phyloP scores from a whole-genome alignment of 2,329 filamentous ascomycete genomes.

The Calonectria hawksworthii region DNA sequence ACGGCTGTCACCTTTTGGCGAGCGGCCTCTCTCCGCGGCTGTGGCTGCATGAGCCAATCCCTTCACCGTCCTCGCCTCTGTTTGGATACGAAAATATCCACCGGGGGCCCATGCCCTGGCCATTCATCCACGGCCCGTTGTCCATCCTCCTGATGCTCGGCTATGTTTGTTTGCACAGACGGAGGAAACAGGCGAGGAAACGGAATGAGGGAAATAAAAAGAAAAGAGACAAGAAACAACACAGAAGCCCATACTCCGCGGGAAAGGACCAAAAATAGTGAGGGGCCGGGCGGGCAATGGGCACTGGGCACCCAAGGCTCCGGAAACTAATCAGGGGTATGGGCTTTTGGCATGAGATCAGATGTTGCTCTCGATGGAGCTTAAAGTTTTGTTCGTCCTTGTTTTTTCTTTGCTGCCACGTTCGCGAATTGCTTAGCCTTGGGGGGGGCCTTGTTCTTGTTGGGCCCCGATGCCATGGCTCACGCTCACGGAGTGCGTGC shows the following conservation, averaged over 20 bases:
- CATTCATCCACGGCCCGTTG: constrained; percentile 3
- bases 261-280: background rate
- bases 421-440: background rate
- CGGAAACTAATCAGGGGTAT: constrained; percentile 1
- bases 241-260: background rate
- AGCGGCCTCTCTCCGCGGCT: constrained; percentile 1
- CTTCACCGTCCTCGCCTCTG: background rate
- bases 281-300: background rate
- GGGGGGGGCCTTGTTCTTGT: background rate
- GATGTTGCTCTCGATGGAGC: background rate
- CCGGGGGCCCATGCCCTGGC: constrained; percentile 2
- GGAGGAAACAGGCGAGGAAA: background rate
- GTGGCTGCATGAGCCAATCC: constrained; percentile 24
- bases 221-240: background rate
- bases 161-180: background rate
- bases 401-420: background rate
- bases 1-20: constrained; percentile 13
- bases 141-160: background rate
- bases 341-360: background rate
- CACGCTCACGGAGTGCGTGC: background rate
- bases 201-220: background rate
- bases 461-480: background rate
- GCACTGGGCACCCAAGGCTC: constrained; percentile 15
- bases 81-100: constrained; percentile 15
- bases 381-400: background rate